Evolutionary conservation across 768 basidiomycete genomes (phyloP).

Genomic region (Chalciporus chontae): DNA sequence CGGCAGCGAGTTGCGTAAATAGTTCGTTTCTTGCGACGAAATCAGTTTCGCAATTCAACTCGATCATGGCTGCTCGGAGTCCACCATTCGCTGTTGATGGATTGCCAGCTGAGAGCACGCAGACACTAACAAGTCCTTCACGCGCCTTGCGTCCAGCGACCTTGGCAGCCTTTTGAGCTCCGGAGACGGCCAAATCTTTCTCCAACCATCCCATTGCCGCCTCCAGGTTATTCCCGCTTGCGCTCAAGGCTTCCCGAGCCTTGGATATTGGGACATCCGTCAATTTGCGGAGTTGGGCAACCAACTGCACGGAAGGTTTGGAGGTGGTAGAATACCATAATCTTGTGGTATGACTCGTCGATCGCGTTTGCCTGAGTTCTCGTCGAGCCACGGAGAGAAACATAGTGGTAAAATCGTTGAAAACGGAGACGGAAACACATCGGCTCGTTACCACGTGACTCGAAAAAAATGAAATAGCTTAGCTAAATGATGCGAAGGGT

Average conservation of each 20-base stretch:
- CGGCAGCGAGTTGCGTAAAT: conserved; percentile 70
- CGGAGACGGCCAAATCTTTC: conserved; percentile 65
- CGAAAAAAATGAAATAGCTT: too few species aligned
- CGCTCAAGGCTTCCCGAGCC: conserved; percentile 82
- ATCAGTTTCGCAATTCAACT: conserved; percentile 96
- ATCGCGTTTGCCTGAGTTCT: neutral
- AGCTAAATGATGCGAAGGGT: too few species aligned
- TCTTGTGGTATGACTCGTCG: neutral
- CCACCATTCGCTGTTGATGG: conserved; percentile 38
- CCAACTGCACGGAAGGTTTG: conserved; percentile 70
- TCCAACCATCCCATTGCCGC: conserved; percentile 79
- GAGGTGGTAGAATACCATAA: conserved; percentile 48
- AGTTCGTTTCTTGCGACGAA: conserved; percentile 87
- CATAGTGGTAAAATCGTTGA: conserved; percentile 10
- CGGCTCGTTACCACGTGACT: conserved; percentile 22
- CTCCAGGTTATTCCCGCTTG: conserved; percentile 69
- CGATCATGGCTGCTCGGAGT: conserved; percentile 80
- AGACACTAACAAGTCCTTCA: conserved; percentile 79
- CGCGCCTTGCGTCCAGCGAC: conserved; percentile 68
- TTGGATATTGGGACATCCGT: conserved; percentile 81
- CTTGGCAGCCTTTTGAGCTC: conserved; percentile 81
- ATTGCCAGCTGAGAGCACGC: conserved; percentile 63
- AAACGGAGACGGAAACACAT: neutral
- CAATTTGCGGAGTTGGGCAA: conserved; percentile 81
- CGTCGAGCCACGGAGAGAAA: conserved; percentile 7